Evolutionary conservation across 2,329 filamentous ascomycete species (phyloP), one percentile per base, ranked within the genome.

Genomic region (Colletotrichum sp.): DNA sequence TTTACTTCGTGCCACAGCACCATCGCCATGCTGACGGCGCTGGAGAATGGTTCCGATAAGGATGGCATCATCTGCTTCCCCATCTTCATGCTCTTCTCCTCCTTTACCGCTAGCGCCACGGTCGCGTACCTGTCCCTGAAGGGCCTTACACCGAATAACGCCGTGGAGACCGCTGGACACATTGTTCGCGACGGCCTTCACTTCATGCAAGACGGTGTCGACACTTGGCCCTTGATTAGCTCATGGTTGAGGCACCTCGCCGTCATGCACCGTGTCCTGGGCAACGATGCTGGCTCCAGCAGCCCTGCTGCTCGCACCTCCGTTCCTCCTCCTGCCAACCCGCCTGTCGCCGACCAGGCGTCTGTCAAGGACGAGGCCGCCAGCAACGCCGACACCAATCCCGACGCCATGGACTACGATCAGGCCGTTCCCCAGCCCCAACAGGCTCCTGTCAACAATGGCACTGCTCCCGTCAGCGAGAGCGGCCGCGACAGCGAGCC

Each of bases 61-160:
- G 90, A 92, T 70, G 85, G 86, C 28, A 86, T 89, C n/a, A 85
- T 90, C n/a, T 91, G 89, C 82, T 91, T 92, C 82, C 91, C 91
- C 48, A 90, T 92, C 71, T 91, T 92, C 77, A 92, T 92, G 91
- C 85, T 92, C 15, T 92, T 92, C 81, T 90, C 90, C 0, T 89
- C 90, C 67, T 92, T 92, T 77, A 92, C 90, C 0, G 90, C 90
- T 3, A 90, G 90, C 76, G 90, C 90, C 3, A 92, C 91, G 1
- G 88, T 92, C 2, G 91, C 91, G 15, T 92, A 92, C 82, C 86
- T 92, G 34, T 91, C 90, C n/a, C 86, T 92, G 61, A 92, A 92
- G 83, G 90, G 90, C 12, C 82, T 92, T 9, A 90, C 90, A 1
- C 90, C 90, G 1, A 83, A 86, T 16, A 90, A 90, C 76, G 89